Conservation (phyloP, 495 filamentous ascomycete species). For the Sordaria brevicollis region DNA sequence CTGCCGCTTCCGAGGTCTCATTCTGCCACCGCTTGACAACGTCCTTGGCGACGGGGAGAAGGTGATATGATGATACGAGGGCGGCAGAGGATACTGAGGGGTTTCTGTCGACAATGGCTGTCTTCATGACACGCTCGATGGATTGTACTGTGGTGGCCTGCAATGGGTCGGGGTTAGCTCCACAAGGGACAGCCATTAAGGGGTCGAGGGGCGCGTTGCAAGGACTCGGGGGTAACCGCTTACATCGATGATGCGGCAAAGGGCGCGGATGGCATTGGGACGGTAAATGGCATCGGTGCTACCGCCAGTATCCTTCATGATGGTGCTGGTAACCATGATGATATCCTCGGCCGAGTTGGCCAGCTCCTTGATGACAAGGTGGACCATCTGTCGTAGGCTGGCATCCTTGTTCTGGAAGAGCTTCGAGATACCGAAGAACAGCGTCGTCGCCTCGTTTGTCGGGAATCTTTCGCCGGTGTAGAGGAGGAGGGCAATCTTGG, state of each 20-base stretch:
- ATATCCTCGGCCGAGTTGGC: conserved; percentile 95
- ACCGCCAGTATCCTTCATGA: conserved; percentile 98
- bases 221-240: conserved; percentile 12
- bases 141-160: conserved; percentile 94
- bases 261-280: conserved; percentile 90
- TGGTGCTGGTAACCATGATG: conserved; percentile 98
- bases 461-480: conserved; percentile 97
- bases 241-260: conserved; percentile 97
- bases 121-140: conserved; percentile 97
- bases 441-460: conserved; percentile 90
- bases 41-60: conserved; percentile 89
- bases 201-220: not conserved
- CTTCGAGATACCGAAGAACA: conserved; percentile 99
- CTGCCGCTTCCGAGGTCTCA: conserved; percentile 95
- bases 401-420: conserved; percentile 99
- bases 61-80: conserved; percentile 95
- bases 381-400: conserved; percentile 96
- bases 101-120: conserved; percentile 97
- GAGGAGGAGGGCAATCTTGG: conserved; percentile 92
- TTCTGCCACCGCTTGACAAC: conserved; percentile 97
- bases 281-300: conserved; percentile 92
- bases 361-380: conserved; percentile 94
- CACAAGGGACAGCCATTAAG: not conserved
- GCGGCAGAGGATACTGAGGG: conserved; percentile 96
- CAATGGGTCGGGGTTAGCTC: conserved; percentile 4